Evolutionary conservation across 768 basidiomycete species (phyloP).

Genomic region (Naganishia friedmannii): DNA sequence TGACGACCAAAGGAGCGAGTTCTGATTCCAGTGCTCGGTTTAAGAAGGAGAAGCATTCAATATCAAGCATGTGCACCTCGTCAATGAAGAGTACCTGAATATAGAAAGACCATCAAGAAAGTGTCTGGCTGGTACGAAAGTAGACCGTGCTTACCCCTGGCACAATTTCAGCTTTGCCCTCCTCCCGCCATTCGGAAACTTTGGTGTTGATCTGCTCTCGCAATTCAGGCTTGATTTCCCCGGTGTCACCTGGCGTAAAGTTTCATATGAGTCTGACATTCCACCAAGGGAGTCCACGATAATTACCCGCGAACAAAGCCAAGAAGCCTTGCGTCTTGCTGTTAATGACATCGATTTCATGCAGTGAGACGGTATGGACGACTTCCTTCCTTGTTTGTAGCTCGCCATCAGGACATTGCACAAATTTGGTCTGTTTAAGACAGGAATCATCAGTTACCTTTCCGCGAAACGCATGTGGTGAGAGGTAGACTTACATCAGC

Average conservation of each 20-base stretch:
- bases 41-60: slow-evolving; percentile 98
- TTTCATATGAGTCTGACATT: neutral
- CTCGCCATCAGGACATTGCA: slow-evolving; percentile 96
- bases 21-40: slow-evolving; percentile 94
- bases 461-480: no score
- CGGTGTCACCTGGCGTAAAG: slow-evolving; percentile 83
- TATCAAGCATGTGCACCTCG: slow-evolving; percentile 99
- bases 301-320: slow-evolving; percentile 62
- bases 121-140: no score
- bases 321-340: slow-evolving; percentile 97
- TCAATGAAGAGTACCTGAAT: slow-evolving; percentile 94
- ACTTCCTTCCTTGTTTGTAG: slow-evolving; percentile 97
- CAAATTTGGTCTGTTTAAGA: slow-evolving; percentile 78
- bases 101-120: slow-evolving; percentile 14
- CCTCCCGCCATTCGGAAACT: slow-evolving; percentile 95
- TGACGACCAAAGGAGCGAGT: slow-evolving; percentile 89
- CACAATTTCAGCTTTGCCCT: slow-evolving; percentile 96
- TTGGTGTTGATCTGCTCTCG: slow-evolving; percentile 95
- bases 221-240: slow-evolving; percentile 96
- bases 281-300: no score
- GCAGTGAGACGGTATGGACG: slow-evolving; percentile 92
- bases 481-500: slow-evolving; percentile 79
- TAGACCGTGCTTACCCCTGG: slow-evolving; percentile 68
- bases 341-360: slow-evolving; percentile 99
- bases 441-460: no score